A percentile compares a stretch with the other conserved stretches of the same genome.
Evolutionary conservation across 495 filamentous ascomycete genomes (phyloP).

Genomic region (Amniculicola lignicola): DNA sequence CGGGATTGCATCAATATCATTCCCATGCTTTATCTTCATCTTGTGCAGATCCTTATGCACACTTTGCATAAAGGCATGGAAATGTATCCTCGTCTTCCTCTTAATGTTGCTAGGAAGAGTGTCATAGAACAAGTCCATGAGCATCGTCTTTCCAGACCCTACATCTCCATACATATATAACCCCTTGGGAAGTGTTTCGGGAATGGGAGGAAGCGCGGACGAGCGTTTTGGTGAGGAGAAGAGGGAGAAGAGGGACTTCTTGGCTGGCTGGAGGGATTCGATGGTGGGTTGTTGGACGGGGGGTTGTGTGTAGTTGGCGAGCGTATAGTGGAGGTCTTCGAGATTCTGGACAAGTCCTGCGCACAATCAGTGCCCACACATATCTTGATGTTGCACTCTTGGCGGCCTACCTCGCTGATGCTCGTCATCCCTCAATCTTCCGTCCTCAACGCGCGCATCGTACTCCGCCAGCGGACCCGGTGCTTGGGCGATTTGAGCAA

Average conservation of each 20-base stretch:
- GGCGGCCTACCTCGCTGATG: constrained; percentile 74
- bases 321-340: constrained; percentile 82
- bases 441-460: constrained; percentile 68
- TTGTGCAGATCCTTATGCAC: constrained; percentile 88
- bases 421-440: constrained; percentile 75
- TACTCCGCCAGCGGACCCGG: constrained; percentile 82
- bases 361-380: neutral
- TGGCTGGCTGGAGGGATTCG: constrained; percentile 61
- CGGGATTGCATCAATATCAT: constrained; percentile 85
- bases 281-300: constrained; percentile 72
- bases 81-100: constrained; percentile 92
- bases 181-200: constrained; percentile 74
- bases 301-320: constrained; percentile 68
- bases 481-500: constrained; percentile 9
- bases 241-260: constrained; percentile 67
- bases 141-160: constrained; percentile 97
- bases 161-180: constrained; percentile 97
- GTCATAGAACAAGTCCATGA: constrained; percentile 99
- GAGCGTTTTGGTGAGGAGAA: constrained; percentile 51
- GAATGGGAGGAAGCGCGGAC: constrained; percentile 51
- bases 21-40: constrained; percentile 84
- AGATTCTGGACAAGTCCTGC: constrained; percentile 81
- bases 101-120: constrained; percentile 77
- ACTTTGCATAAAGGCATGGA: constrained; percentile 99
- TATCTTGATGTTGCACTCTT: neutral